A percentile compares a stretch with the other conserved stretches of the same genome.
Evolutionary conservation across 148 eudicot genomes (phyloP).

Genomic region (Rhododendron mucronatum): DNA sequence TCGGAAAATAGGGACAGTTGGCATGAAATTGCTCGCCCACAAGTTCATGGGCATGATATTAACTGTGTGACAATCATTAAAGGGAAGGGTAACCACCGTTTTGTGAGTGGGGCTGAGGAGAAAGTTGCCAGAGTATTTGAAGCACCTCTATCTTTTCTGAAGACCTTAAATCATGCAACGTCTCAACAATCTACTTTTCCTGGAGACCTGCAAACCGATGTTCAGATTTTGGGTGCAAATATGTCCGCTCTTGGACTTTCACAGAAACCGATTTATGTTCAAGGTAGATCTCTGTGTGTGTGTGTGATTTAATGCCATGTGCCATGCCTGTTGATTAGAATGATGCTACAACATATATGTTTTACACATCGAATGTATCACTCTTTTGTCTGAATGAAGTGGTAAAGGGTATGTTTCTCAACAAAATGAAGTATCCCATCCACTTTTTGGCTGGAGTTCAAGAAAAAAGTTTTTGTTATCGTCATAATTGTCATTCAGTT

Average conservation of each 20-base stretch:
- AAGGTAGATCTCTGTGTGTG: constrained; percentile 39
- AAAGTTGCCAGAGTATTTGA: constrained; percentile 98
- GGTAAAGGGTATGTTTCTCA: neutral
- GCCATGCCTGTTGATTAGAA: neutral
- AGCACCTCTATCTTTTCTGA: constrained; percentile 89
- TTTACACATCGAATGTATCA: neutral
- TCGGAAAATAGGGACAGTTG: constrained; percentile 42
- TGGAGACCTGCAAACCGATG: constrained; percentile 60
- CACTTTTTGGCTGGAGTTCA: neutral
- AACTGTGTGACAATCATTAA: constrained; percentile 68
- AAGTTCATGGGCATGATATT: constrained; percentile 99
- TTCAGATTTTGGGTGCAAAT: constrained; percentile 94
- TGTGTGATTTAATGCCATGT: neutral
- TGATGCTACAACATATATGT: neutral
- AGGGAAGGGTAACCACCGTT: constrained; percentile 91
- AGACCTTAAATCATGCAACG: constrained; percentile 74
- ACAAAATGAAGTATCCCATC: neutral
- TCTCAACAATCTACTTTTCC: constrained; percentile 33
- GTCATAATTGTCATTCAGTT: neutral
- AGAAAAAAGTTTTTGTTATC: neutral
- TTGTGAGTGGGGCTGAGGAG: constrained; percentile 95
- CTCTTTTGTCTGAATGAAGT: neutral
- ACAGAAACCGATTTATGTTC: constrained; percentile 85
- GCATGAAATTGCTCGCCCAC: constrained; percentile 98
- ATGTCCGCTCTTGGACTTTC: constrained; percentile 99